Conservation (phyloP, 345 rosid species). For the Passiflora organensis region DNA sequence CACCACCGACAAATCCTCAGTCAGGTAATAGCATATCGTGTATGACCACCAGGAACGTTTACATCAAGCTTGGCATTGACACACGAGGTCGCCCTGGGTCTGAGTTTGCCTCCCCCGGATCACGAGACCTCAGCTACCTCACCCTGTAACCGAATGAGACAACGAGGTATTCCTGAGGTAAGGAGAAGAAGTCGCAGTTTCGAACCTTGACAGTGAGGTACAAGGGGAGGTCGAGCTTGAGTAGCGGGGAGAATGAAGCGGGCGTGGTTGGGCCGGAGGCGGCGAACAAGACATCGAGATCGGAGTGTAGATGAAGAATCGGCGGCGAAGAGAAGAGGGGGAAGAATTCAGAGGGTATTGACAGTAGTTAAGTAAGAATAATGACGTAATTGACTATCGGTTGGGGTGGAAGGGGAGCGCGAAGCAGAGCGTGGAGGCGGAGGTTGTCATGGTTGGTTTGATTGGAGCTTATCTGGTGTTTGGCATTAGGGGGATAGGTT, state of each 20-base stretch:
- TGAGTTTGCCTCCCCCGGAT: constrained; percentile 50
- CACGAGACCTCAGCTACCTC: constrained; percentile 62
- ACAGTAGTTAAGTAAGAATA: constrained; percentile 45
- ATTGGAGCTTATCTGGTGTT: background rate
- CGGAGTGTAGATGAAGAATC: constrained; percentile 66
- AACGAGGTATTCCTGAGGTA: constrained; percentile 49
- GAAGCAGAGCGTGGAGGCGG: constrained; percentile 27
- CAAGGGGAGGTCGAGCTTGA: constrained; percentile 66
- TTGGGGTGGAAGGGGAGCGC: constrained; percentile 32
- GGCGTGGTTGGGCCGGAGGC: constrained; percentile 56
- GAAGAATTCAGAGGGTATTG: constrained; percentile 15
- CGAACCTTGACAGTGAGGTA: constrained; percentile 50
- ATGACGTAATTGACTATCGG: constrained; percentile 40
- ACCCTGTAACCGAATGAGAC: constrained; percentile 78
- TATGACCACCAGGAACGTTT: constrained; percentile 59
- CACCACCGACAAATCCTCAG: constrained; percentile 63
- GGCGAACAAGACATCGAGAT: constrained; percentile 48
- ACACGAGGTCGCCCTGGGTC: constrained; percentile 60
- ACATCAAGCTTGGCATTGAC: constrained; percentile 71
- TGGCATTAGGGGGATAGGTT: no score
- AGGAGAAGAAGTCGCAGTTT: constrained; percentile 62
- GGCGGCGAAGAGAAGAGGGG: constrained; percentile 40
- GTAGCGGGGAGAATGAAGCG: constrained; percentile 39
- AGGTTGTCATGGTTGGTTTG: background rate
- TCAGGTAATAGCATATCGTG: constrained; percentile 71